Conservation (phyloP, 805 yeast species). For the Sungouiozyma ichnusensis region DNA sequence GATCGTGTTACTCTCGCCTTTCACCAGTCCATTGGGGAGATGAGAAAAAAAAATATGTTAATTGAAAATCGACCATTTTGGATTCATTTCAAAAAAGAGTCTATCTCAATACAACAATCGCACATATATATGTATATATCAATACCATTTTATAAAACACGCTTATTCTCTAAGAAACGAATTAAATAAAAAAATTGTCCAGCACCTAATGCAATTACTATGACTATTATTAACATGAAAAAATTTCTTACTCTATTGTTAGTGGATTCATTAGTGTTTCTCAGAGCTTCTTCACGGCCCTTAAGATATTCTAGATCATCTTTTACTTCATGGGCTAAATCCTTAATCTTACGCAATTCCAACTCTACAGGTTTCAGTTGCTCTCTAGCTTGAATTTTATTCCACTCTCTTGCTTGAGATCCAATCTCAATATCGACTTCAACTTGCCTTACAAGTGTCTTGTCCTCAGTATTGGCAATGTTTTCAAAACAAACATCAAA, state of each 20-base stretch:
- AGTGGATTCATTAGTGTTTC: conserved; percentile 95
- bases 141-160: conserved; percentile 45
- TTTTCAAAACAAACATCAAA: conserved; percentile 88
- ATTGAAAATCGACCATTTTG: too few relatives aligned
- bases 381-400: conserved; percentile 83
- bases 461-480: conserved; percentile 11
- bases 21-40: too few relatives aligned
- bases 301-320: conserved; percentile 74
- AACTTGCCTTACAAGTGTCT: conserved; percentile 43
- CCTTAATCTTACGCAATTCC: conserved; percentile 79
- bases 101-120: too few relatives aligned
- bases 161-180: conserved; percentile 81
- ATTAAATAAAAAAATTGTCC: conserved; percentile 92
- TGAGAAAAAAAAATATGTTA: neutral
- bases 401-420: conserved; percentile 96
- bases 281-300: conserved; percentile 77
- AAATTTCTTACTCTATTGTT: conserved; percentile 86
- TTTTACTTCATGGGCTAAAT: conserved; percentile 69
- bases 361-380: conserved; percentile 88
- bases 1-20: too few relatives aligned
- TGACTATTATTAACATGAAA: conserved; percentile 56
- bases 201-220: conserved; percentile 67
- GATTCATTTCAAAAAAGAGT: too few relatives aligned
- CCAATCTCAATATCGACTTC: conserved; percentile 92
- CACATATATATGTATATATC: too few relatives aligned